Evolutionary conservation across 73 alveolate species (phyloP).

Genomic region (Paramecium caudatum): DNA sequence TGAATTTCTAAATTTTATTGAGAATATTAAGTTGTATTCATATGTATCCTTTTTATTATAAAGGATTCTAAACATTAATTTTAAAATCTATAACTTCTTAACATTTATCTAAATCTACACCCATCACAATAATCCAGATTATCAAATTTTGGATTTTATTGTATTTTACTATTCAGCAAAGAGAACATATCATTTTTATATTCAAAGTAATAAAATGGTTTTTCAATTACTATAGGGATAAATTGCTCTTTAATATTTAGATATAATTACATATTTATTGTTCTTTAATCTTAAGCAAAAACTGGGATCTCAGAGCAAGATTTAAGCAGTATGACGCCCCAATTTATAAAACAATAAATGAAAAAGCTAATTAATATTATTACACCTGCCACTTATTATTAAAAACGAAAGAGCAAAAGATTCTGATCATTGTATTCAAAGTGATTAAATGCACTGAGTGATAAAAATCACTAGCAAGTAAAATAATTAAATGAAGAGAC

Average conservation of each 20-base stretch:
- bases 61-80: not conserved
- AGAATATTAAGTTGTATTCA: not conserved
- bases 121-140: slow-evolving; percentile 10
- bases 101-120: slow-evolving; percentile 6
- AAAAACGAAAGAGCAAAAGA: not conserved
- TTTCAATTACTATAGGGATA: slow-evolving; percentile 28
- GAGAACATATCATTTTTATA: not conserved
- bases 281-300: not conserved
- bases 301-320: slow-evolving; percentile 2
- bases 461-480: slow-evolving; percentile 12
- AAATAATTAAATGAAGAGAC: not conserved
- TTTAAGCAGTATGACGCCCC: not conserved
- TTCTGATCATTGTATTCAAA: slow-evolving; percentile 2
- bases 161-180: not conserved
- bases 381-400: not conserved
- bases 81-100: not conserved
- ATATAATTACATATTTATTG: not conserved
- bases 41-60: not conserved
- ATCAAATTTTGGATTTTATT: no score
- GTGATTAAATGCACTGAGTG: not conserved
- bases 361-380: not conserved
- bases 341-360: not conserved
- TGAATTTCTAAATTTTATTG: not conserved
- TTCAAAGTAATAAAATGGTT: slow-evolving; percentile 47
- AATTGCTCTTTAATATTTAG: not conserved